Base-by-base conservation (phyloP, 345 rosid genomes). In the Triadica sebifera region DNA sequence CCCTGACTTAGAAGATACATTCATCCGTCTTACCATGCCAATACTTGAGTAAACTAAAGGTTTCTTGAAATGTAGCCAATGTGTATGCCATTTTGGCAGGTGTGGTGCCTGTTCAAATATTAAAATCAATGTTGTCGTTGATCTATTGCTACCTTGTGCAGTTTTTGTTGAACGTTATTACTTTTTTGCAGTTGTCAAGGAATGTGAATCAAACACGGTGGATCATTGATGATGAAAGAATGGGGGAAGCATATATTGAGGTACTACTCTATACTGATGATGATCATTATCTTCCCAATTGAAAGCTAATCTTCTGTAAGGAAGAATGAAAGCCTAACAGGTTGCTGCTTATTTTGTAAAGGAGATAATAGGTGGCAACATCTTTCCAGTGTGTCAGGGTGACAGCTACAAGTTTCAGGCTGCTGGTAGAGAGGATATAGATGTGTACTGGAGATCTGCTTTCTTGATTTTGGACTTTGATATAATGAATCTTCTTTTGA, bases 401-500 rank as follows among this genome's bases (percentile, higher is more conserved):
- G 97, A 94, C 74, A 82, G 79, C 63, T 89, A 86, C 90, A 94
- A 91, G 87, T 94, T 94, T 75, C 98, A 94, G 85, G 98, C 98
- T 75, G 98, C 98, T 79, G 98, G 98, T 22, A 89, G 98, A 91
- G 98, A 94, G 85, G 98, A 94, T 80, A 94, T 94, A 63, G 98
- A 94, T n/a, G n/a, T 85, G 98, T 92, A 85, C 78, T 63, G 45
- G 77, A 49, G 50, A 69, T 75, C 65, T 37, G 20, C 43, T 69
- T 71, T 55, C 39, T 59, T 11, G 17, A 55, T 41, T 69, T 58
- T 52, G 51, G 62, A 37, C 67, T 80, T 70, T 43, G 60, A 62
- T 47, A 78, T n/a, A 45, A 38, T 71, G 57, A 68, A 55, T 38
- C 3, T 59, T 73, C 19, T 76, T 68, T 61, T 84, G 71, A 82